These are phyloP conservation scores for Ocimum tenuiflorum DNA, from an alignment of 257 asterid species.

Conservation along the genomic window DNA sequence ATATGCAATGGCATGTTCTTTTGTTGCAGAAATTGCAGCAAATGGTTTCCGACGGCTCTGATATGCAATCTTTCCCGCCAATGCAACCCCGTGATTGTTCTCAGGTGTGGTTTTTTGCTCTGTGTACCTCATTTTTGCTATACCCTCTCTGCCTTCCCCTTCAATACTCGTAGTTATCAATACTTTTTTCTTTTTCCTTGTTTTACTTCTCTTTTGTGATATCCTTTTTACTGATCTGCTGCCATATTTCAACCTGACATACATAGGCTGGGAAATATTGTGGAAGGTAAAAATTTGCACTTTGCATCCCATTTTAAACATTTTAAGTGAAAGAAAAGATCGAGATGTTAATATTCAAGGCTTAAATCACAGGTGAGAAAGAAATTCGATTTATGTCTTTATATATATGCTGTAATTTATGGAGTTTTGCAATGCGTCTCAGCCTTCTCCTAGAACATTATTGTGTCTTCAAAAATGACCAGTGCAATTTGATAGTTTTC, in stretches of 20 bases:
- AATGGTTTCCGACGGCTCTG: slow-evolving; percentile 72
- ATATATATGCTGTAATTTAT: background rate
- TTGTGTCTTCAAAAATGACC: background rate
- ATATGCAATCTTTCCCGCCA: slow-evolving; percentile 69
- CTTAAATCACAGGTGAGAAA: background rate
- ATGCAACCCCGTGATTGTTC: slow-evolving; percentile 89
- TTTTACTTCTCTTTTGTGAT: background rate
- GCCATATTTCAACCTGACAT: background rate
- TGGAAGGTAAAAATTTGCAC: background rate
- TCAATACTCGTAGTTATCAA: background rate
- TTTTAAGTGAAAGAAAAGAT: background rate
- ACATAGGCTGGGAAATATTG: background rate
- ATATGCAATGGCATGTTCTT: slow-evolving; percentile 13
- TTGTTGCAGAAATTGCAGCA: slow-evolving; percentile 64
- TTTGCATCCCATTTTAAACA: background rate
- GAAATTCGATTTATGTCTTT: background rate
- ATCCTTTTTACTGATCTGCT: background rate
- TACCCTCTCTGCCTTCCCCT: background rate
- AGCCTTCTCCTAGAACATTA: background rate
- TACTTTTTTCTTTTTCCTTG: background rate
- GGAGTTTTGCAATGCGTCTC: background rate
- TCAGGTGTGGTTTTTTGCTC: slow-evolving; percentile 46
- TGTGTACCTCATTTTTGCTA: slow-evolving; percentile 8
- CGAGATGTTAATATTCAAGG: background rate
- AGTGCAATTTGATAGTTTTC: background rate